Evolutionary conservation across 2,329 filamentous ascomycete genomes (phyloP), one percentile per base, ranked within the genome.

Genomic region (Phaeoacremonium minimum): DNA sequence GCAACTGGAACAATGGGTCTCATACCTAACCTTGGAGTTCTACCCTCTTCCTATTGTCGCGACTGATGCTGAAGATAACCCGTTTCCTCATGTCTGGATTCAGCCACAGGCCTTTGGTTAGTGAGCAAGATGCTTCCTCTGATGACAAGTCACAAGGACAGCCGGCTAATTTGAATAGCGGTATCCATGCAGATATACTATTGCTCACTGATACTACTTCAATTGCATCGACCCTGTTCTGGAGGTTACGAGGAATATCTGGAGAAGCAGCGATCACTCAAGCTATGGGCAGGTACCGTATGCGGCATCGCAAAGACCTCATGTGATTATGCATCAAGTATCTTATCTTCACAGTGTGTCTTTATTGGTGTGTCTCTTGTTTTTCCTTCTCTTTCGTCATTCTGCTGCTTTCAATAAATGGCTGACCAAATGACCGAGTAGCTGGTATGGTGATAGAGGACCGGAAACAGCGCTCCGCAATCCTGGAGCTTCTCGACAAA

Each of bases 81-180:
- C 59, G 1, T 73, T 74, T 44, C 55, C 60, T n/a, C 61, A 67
- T 2, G 53, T 75, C 5, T 75, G 71, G 71, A 66, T 74, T 8
- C 61, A 74, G 41, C 70, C 71, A 4, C 59, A 69, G 4, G 54
- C 62, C 4, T 68, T 64, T 39, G 65, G 15, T 65, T 68, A 11
- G 67, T 73, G 0, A 49, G 77, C 5, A 73, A 77, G 44, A 63
- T 68, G n/a, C 68, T 73, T 44, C 64, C 66, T 45, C 69, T 75
- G 41, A 71, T 73, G 2, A 61, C 67, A 8, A 71, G n/a, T n/a
- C n/a, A n/a, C n/a, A n/a, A n/a, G n/a, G n/a, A n/a, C n/a, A n/a
- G n/a, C n/a, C n/a, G n/a, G n/a, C n/a, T n/a, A n/a, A n/a, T n/a
- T n/a, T n/a, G n/a, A n/a, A n/a, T n/a, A n/a, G n/a, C n/a, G n/a